Evolutionary conservation across 176 grass and related monocot species (phyloP).

Genomic region (Avena sativa): DNA sequence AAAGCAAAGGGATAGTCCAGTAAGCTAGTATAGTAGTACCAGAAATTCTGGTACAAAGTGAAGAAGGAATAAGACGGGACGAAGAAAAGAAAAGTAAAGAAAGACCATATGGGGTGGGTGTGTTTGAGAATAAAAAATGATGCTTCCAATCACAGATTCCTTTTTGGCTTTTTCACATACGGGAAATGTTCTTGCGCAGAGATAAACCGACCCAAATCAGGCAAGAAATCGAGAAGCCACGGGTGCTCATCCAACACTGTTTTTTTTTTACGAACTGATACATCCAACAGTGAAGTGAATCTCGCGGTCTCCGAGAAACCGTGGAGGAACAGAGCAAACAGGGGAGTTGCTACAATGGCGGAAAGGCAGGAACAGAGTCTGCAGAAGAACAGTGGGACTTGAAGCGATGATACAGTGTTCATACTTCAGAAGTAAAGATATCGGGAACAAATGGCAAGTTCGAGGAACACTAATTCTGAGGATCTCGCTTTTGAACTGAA

Average conservation of each 20-base stretch:
- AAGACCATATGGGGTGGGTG: neutral
- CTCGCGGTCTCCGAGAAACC: too few relatives aligned
- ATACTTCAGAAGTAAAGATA: too few relatives aligned
- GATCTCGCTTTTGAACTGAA: neutral
- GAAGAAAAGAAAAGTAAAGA: neutral
- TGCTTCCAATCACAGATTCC: conserved; percentile 40
- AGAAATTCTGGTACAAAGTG: too few relatives aligned
- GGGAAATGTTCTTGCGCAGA: too few relatives aligned
- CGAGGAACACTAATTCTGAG: neutral
- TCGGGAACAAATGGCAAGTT: neutral
- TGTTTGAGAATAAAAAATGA: neutral
- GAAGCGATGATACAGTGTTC: neutral
- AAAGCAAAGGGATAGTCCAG: neutral
- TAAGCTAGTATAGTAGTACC: neutral
- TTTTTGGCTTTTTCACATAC: too few relatives aligned
- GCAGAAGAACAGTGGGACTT: neutral
- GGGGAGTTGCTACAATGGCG: neutral
- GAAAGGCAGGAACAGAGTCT: neutral
- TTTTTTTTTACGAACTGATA: too few relatives aligned
- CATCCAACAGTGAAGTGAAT: too few relatives aligned
- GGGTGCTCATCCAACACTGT: too few relatives aligned
- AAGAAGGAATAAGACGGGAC: neutral
- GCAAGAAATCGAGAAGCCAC: too few relatives aligned
- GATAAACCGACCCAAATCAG: too few relatives aligned
- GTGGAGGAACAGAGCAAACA: too few relatives aligned